Conservation (phyloP, 31 red algal species). For the Asparagopsis taxiformis region DNA sequence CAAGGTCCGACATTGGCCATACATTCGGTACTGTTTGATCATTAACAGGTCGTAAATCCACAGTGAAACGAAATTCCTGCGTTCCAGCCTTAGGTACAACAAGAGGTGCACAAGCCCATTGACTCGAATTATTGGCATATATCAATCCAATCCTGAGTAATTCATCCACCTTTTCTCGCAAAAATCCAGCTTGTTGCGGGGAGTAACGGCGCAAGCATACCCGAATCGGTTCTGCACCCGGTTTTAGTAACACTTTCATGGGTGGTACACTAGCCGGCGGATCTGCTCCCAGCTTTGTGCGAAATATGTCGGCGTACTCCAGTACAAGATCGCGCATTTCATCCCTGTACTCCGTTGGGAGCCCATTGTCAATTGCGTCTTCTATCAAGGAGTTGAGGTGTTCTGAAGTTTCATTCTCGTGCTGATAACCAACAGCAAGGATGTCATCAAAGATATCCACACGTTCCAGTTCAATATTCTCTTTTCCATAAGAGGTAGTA, state of each 20-base stretch:
- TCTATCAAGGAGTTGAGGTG: background rate
- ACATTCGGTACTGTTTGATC: background rate
- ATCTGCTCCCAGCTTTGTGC: background rate
- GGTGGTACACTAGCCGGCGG: background rate
- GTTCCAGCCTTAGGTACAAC: background rate
- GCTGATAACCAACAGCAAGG: no score
- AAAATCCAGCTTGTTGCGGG: background rate
- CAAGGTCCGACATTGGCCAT: slow-evolving; percentile 2
- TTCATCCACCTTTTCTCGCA: slow-evolving; percentile 1
- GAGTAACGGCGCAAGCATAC: slow-evolving; percentile 1
- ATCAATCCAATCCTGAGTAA: background rate
- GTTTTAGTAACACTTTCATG: background rate
- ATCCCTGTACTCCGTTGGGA: background rate
- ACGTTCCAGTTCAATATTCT: no score
- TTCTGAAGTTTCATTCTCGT: no score
- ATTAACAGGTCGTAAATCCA: background rate
- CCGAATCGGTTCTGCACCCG: background rate
- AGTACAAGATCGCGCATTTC: background rate
- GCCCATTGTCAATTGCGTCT: background rate
- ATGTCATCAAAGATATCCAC: no score
- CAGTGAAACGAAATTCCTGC: slow-evolving; percentile 2
- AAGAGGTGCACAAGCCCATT: background rate
- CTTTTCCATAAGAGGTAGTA: no score
- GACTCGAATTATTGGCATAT: background rate
- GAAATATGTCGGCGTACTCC: background rate